A percentile compares a stretch with the other conserved stretches of the same genome.
phyloP scores from a whole-genome alignment of 73 alveolate genomes.

The Stentor coeruleus region DNA sequence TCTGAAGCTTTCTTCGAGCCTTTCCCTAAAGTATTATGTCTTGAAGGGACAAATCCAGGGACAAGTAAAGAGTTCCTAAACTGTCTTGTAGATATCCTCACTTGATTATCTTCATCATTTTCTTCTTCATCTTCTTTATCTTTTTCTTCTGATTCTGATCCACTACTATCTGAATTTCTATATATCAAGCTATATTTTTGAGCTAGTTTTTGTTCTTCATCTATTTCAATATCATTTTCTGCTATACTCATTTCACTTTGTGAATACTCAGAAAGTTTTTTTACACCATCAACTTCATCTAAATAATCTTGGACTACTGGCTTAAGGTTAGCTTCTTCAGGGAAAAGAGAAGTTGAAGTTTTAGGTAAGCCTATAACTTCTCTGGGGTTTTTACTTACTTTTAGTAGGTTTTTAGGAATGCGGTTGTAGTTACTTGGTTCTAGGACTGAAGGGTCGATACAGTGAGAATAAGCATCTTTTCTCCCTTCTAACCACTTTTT shows the following conservation, averaged over 20 bases:
- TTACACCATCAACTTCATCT: background rate
- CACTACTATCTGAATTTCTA: background rate
- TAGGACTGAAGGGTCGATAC: background rate
- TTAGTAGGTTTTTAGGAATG: background rate
- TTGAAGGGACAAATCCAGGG: background rate
- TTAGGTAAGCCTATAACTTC: background rate
- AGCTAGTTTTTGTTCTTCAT: background rate
- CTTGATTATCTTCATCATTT: background rate
- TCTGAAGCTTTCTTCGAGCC: too few species aligned
- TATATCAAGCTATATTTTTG: background rate
- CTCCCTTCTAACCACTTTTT: background rate
- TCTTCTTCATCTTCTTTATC: background rate
- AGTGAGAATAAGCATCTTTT: background rate
- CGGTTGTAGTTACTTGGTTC: background rate
- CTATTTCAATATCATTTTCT: background rate
- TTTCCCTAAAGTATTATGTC: too few species aligned
- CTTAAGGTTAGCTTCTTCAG: background rate
- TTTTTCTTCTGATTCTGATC: background rate
- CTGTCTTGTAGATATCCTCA: background rate
- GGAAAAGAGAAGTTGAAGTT: background rate
- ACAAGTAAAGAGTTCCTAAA: background rate
- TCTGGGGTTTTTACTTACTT: background rate
- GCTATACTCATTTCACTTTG: background rate
- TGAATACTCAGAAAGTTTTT: background rate
- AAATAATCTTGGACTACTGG: background rate